A percentile compares a stretch with the other conserved stretches of the same genome.
Conservation (phyloP, 306 rosid species). For the Inga leiocalycina region DNA sequence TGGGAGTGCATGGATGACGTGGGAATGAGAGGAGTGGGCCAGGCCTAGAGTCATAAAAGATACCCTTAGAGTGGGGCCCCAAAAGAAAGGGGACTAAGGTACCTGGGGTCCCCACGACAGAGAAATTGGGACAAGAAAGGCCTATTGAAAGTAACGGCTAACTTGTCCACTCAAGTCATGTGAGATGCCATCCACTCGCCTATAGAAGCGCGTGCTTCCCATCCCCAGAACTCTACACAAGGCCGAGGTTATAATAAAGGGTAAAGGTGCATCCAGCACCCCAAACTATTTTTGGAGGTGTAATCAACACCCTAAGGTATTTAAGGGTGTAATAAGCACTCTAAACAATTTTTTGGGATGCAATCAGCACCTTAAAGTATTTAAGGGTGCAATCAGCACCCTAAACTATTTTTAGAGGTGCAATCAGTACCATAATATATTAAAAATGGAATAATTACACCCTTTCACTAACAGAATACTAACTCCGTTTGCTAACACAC, state of each 20-base stretch:
- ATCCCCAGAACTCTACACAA: not conserved
- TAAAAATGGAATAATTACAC: too few species aligned
- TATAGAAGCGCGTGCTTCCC: not conserved
- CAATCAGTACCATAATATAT: too few species aligned
- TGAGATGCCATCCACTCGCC: not conserved
- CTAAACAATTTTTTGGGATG: too few species aligned
- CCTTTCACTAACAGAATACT: too few species aligned
- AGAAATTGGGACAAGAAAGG: conserved; percentile 7
- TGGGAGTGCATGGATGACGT: conserved; percentile 7
- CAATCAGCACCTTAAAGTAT: too few species aligned
- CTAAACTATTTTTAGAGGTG: too few species aligned
- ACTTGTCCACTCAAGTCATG: conserved; percentile 1
- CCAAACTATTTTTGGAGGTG: too few species aligned
- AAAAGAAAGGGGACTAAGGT: not conserved
- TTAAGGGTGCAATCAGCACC: too few species aligned
- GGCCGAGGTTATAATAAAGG: not conserved
- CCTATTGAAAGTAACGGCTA: conserved; percentile 21
- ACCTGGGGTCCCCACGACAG: not conserved
- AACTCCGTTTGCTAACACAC: too few species aligned
- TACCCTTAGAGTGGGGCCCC: conserved; percentile 21
- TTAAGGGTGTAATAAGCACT: too few species aligned
- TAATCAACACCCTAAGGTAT: too few species aligned
- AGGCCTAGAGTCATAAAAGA: not conserved
- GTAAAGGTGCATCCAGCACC: too few species aligned
- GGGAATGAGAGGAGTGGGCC: not conserved